Evolutionary conservation across 2,329 filamentous ascomycete genomes (phyloP).

Genomic region (Cladobotryum protrusum): DNA sequence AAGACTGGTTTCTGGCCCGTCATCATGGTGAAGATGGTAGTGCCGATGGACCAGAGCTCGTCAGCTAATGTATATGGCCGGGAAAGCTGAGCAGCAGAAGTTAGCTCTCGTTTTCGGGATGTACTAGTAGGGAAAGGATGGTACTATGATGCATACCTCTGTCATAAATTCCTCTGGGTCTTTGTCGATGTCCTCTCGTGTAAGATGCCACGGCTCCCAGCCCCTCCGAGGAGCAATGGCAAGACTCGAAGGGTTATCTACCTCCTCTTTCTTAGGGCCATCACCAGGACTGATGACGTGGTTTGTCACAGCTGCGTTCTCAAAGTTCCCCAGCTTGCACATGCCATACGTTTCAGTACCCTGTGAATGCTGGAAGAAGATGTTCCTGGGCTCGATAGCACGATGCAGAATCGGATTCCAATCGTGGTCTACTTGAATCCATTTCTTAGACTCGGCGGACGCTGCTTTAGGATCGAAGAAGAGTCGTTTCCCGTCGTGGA

Average conservation of each 20-base stretch:
- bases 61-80: slow-evolving; percentile 30
- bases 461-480: slow-evolving; percentile 12
- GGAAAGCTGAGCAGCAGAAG: slow-evolving; percentile 20
- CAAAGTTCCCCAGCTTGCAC: slow-evolving; percentile 48
- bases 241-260: slow-evolving; percentile 3
- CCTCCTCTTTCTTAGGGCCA: background rate
- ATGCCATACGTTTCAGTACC: slow-evolving; percentile 45
- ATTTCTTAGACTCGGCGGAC: slow-evolving; percentile 5
- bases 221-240: slow-evolving; percentile 15
- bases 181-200: slow-evolving; percentile 6
- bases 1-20: slow-evolving; percentile 16
- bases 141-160: background rate
- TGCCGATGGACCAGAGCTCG: slow-evolving; percentile 34
- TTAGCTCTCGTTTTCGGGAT: background rate
- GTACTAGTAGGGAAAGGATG: background rate
- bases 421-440: slow-evolving; percentile 28
- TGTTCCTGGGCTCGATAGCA: slow-evolving; percentile 39
- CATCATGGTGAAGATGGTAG: slow-evolving; percentile 39
- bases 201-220: slow-evolving; percentile 8
- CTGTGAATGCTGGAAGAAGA: slow-evolving; percentile 44
- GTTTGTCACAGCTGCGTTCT: slow-evolving; percentile 33
- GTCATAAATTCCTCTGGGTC: slow-evolving; percentile 2
- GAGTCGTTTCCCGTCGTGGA: slow-evolving; percentile 42
- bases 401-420: slow-evolving; percentile 50
- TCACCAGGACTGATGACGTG: slow-evolving; percentile 18